Conservation (phyloP, 345 rosid genomes). For the Camelina laxa region DNA sequence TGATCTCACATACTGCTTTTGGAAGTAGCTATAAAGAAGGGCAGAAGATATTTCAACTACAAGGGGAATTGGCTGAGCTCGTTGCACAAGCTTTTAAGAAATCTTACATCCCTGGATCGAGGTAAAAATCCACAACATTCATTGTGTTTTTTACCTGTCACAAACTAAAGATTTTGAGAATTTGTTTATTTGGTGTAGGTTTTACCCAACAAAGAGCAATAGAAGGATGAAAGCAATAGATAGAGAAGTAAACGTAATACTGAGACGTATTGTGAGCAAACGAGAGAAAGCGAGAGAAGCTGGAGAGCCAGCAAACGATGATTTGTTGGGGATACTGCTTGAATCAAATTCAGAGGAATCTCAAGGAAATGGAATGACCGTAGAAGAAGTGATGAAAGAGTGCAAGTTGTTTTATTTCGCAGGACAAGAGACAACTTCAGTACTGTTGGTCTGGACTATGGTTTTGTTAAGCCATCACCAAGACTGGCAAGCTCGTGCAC, state of each 20-base stretch:
- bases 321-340: constrained; percentile 54
- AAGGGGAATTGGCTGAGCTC: constrained; percentile 43
- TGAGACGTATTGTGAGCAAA: constrained; percentile 44
- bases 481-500: constrained; percentile 48
- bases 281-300: constrained; percentile 47
- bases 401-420: constrained; percentile 49
- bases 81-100: constrained; percentile 38
- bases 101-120: constrained; percentile 48
- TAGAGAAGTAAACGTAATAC: constrained; percentile 40
- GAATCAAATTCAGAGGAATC: constrained; percentile 50
- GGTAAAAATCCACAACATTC: constrained; percentile 22
- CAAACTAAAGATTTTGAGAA: constrained; percentile 9
- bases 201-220: constrained; percentile 51
- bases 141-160: background rate
- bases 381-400: constrained; percentile 46
- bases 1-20: constrained; percentile 50
- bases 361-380: constrained; percentile 51
- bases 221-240: constrained; percentile 49
- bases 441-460: constrained; percentile 47
- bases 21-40: constrained; percentile 54
- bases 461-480: constrained; percentile 43
- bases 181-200: constrained; percentile 42
- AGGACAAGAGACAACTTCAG: constrained; percentile 50
- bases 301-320: constrained; percentile 44
- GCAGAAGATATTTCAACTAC: constrained; percentile 44